Base-by-base conservation (phyloP, 768 basidiomycete species). In the Krasilnikovozyma curviuscula region DNA sequence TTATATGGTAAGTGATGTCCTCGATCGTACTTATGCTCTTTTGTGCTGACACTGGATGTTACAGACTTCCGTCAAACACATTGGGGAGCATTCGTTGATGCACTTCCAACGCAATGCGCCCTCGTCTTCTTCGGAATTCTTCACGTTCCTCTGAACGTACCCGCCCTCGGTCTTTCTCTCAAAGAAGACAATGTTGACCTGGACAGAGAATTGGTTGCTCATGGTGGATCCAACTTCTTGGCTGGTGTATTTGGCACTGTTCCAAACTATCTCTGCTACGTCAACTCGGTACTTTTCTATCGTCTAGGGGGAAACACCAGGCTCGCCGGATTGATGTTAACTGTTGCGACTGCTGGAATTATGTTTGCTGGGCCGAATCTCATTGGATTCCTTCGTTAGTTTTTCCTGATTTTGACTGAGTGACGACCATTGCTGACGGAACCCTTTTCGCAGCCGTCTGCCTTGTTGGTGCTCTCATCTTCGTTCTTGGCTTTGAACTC, bases 401-500 rank as follows among this genome's bases (percentile, higher is more conserved):
- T 12, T 23, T 27, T 35, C 2, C 18, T n/a, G n/a, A n/a, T 13
- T 32, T 33, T 35, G n/a, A 37, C 24, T n/a, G 18, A 37, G 18
- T n/a, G 7, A 12, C 7, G 13, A 29, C 34, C 16, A 18, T 44
- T 23, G 30, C 16, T 34, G 40, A 44, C 34, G 23, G 9, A 21
- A 5, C 12, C 2, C 32, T 37, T 38, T 34, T 21, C 39, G 13
- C 52, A 89, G 85, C 86, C 48, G 79, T 95, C 27, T 78, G 84
- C 75, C 78, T 91, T 5, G 86, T 95, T 13, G 78, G 79, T 1
- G 78, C 85, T 2, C 69, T 98, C 47, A 95, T 97, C 53, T 89
- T 86, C 55, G 86, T 93, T 8, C 72, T 97, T 29, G 93, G 89
- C 0, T 74, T 95, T 43, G 91, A 97, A 55, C 75, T 98, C 32